phyloP scores from a whole-genome alignment of 1,284 basidiomycete genomes.

The Filobasidium uniguttulatum region DNA sequence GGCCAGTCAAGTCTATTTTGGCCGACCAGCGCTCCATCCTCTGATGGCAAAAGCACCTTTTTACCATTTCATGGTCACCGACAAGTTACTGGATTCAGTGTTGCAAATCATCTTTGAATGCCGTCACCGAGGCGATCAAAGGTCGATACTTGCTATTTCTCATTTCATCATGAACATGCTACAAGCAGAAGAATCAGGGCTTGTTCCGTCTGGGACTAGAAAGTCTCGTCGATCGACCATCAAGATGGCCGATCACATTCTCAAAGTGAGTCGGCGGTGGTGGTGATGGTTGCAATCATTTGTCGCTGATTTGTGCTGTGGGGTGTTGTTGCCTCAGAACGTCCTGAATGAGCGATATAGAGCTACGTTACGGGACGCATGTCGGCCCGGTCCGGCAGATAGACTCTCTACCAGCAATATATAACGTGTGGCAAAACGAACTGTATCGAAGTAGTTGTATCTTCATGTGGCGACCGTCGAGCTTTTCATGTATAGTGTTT shows the following conservation, averaged over 20 bases:
- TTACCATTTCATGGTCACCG: background rate
- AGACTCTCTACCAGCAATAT: background rate
- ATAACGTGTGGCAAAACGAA: too few relatives aligned
- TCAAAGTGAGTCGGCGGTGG: background rate
- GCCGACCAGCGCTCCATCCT: background rate
- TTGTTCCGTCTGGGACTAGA: background rate
- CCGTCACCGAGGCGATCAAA: background rate
- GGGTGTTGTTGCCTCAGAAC: background rate
- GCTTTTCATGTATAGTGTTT: too few relatives aligned
- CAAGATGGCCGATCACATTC: background rate
- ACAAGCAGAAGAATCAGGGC: background rate
- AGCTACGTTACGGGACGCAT: background rate
- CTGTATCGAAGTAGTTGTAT: too few relatives aligned
- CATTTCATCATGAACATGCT: background rate
- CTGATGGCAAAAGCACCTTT: background rate
- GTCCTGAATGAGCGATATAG: too few relatives aligned
- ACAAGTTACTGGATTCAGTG: background rate
- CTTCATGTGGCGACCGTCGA: too few relatives aligned
- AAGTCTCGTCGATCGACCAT: background rate
- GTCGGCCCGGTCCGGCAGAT: background rate
- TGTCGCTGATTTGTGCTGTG: too few relatives aligned
- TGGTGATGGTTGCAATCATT: background rate
- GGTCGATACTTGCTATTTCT: background rate
- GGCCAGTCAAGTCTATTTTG: background rate
- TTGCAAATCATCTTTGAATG: background rate